Evolutionary conservation across 768 basidiomycete species (phyloP).

Genomic region (Termitomyces sp.): DNA sequence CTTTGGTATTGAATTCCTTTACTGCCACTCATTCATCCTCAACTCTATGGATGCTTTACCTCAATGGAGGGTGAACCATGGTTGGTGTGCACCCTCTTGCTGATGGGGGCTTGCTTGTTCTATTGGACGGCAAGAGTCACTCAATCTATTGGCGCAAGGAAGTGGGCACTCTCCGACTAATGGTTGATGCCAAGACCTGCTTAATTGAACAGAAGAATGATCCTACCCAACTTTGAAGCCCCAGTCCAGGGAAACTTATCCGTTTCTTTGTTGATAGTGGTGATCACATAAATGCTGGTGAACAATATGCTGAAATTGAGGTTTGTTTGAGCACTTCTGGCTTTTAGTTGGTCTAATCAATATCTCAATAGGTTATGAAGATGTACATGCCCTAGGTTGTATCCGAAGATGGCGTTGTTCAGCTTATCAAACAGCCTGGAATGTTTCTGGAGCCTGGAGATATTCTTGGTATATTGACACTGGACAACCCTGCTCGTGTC

Average conservation of each 20-base stretch:
- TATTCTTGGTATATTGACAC: constrained; percentile 92
- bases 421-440: constrained; percentile 97
- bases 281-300: constrained; percentile 94
- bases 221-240: constrained; percentile 93
- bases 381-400: constrained; percentile 99
- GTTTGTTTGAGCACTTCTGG: constrained; percentile 34
- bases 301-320: constrained; percentile 98
- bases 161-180: constrained; percentile 87
- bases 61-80: constrained; percentile 91
- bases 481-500: constrained; percentile 94
- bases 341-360: not conserved
- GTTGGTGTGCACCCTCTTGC: constrained; percentile 91
- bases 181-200: constrained; percentile 97
- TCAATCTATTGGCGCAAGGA: constrained; percentile 98
- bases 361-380: constrained; percentile 76
- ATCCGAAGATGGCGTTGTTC: constrained; percentile 89
- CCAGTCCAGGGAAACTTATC: constrained; percentile 94
- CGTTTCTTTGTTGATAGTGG: constrained; percentile 95
- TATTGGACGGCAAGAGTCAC: constrained; percentile 92
- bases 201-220: constrained; percentile 99
- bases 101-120: constrained; percentile 90
- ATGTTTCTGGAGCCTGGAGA: constrained; percentile 96
- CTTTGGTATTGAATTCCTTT: constrained; percentile 93
- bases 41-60: constrained; percentile 89
- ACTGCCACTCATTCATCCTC: constrained; percentile 89